Evolutionary conservation across 768 basidiomycete genomes (phyloP).

Genomic region (Suillus luteus): DNA sequence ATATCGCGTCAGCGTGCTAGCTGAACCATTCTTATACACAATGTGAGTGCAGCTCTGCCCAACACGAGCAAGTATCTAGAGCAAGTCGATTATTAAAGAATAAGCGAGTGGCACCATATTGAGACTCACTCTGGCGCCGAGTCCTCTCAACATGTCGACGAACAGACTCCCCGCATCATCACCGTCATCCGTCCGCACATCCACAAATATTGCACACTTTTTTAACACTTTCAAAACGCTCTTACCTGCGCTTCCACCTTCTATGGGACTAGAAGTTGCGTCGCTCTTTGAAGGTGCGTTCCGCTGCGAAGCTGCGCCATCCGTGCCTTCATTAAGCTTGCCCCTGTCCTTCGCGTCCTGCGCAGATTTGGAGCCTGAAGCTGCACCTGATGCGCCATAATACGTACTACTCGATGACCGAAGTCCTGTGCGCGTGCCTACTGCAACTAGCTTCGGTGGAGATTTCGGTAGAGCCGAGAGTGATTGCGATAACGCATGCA

Average conservation of each 20-base stretch:
- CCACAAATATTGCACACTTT: conserved; percentile 81
- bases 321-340: conserved; percentile 23
- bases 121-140: conserved; percentile 75
- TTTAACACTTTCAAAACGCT: conserved; percentile 56
- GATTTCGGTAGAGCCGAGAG: conserved; percentile 51
- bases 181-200: conserved; percentile 72
- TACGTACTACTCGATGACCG: conserved; percentile 45
- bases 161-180: conserved; percentile 83
- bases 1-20: conserved; percentile 73
- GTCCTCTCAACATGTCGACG: conserved; percentile 74
- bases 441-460: conserved; percentile 28
- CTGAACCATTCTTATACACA: conserved; percentile 80
- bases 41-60: conserved; percentile 81
- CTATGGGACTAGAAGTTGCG: background rate
- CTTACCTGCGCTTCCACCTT: conserved; percentile 25
- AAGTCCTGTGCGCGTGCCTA: conserved; percentile 54
- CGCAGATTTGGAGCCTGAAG: conserved; percentile 19
- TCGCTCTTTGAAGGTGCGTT: background rate
- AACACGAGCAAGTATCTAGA: conserved; percentile 62
- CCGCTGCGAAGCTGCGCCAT: conserved; percentile 17
- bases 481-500: conserved; percentile 64
- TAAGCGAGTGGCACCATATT: conserved; percentile 1
- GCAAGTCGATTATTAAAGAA: too few relatives aligned
- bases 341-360: conserved; percentile 11
- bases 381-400: conserved; percentile 29